A percentile compares a stretch with the other conserved stretches of the same genome.
Evolutionary conservation across 768 basidiomycete species (phyloP).

Genomic region (Pleurotus platypus): DNA sequence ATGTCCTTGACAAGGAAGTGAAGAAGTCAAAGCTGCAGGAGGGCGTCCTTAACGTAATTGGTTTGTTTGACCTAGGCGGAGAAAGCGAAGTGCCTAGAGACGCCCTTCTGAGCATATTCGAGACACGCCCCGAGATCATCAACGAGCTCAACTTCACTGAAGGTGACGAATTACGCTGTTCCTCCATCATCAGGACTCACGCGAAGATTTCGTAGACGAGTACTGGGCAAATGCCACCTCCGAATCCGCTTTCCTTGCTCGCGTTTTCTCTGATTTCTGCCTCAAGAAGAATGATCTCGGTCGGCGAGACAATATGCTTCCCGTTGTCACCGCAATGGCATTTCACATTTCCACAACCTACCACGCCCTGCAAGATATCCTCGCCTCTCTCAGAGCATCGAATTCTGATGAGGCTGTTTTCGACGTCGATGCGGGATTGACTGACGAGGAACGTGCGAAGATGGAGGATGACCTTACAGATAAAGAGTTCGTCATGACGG

Average conservation of each 20-base stretch:
- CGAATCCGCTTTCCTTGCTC: conserved; percentile 75
- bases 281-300: conserved; percentile 52
- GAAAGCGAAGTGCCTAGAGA: conserved; percentile 66
- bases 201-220: conserved; percentile 37
- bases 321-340: conserved; percentile 82
- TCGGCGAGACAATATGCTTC: conserved; percentile 67
- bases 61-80: conserved; percentile 51
- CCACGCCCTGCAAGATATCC: conserved; percentile 39
- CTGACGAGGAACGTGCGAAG: conserved; percentile 31
- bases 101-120: conserved; percentile 71
- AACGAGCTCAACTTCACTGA: conserved; percentile 64
- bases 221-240: conserved; percentile 74
- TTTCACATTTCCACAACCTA: conserved; percentile 69
- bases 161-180: conserved; percentile 14
- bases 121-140: conserved; percentile 59
- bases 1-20: conserved; percentile 15
- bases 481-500: conserved; percentile 68
- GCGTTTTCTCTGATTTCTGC: conserved; percentile 83
- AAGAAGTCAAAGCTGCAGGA: conserved; percentile 24
- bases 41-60: conserved; percentile 45
- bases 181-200: not conserved
- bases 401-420: conserved; percentile 16
- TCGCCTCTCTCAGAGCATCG: conserved; percentile 19
- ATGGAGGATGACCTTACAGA: conserved; percentile 47
- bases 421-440: conserved; percentile 7